Conservation (phyloP, 176 grass and related monocot genomes). For the Puya raimondii region DNA sequence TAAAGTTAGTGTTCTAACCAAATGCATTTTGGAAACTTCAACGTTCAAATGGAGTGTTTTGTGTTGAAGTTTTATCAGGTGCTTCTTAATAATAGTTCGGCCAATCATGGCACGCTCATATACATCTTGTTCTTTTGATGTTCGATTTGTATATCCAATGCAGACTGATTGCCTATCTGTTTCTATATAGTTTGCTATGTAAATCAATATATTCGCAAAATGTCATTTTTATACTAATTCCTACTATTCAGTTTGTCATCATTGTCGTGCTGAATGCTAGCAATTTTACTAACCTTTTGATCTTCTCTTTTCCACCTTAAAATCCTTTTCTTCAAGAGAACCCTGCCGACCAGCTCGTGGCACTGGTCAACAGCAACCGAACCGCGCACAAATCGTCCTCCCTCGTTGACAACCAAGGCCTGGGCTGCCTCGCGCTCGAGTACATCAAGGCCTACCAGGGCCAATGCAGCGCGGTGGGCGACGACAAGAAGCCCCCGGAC, state of each 20-base stretch:
- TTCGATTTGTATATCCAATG: too few relatives aligned
- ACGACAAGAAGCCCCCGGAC: conserved; percentile 56
- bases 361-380: conserved; percentile 64
- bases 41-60: too few relatives aligned
- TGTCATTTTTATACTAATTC: too few relatives aligned
- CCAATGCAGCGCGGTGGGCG: conserved; percentile 47
- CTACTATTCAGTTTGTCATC: background rate
- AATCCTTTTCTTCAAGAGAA: conserved; percentile 43
- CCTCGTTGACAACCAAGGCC: conserved; percentile 57
- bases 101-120: too few relatives aligned
- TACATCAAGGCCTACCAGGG: conserved; percentile 87
- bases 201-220: too few relatives aligned
- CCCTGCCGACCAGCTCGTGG: conserved; percentile 64
- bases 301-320: conserved; percentile 1
- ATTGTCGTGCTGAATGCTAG: background rate
- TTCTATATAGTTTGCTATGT: too few relatives aligned
- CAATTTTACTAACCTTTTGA: conserved; percentile 2
- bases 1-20: too few relatives aligned
- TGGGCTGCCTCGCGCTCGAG: conserved; percentile 81
- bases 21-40: too few relatives aligned
- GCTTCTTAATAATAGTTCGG: too few relatives aligned
- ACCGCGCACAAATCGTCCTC: conserved; percentile 60
- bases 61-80: too few relatives aligned
- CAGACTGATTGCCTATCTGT: too few relatives aligned
- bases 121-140: too few relatives aligned